Evolutionary conservation across 768 basidiomycete species (phyloP).

Genomic region (Lanmaoa pseudosensibilis): DNA sequence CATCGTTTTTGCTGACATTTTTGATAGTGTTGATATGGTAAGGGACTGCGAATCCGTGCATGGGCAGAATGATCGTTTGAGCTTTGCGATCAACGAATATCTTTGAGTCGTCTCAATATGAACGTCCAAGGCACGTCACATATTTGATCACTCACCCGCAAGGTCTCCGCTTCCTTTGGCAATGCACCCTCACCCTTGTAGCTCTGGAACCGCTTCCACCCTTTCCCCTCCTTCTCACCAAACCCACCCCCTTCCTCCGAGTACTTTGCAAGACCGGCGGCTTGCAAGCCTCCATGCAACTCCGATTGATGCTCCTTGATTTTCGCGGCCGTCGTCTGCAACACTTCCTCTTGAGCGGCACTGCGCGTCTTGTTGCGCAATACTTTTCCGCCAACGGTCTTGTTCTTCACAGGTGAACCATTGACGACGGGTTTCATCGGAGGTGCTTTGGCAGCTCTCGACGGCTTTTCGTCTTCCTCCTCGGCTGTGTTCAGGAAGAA

Average conservation of each 20-base stretch:
- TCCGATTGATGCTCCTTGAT: conserved; percentile 87
- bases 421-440: conserved; percentile 55
- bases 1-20: conserved; percentile 96
- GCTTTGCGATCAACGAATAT: conserved; percentile 90
- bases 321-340: conserved; percentile 73
- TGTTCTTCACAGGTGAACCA: conserved; percentile 67
- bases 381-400: conserved; percentile 80
- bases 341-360: conserved; percentile 80
- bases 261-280: conserved; percentile 78
- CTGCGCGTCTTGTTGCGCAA: conserved; percentile 89
- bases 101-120: conserved; percentile 40
- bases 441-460: conserved; percentile 55
- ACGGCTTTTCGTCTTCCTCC: conserved; percentile 52
- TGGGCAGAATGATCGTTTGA: conserved; percentile 86
- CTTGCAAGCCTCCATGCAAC: conserved; percentile 73
- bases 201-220: conserved; percentile 94
- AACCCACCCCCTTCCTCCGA: conserved; percentile 77
- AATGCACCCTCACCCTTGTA: conserved; percentile 93
- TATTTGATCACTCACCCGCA: conserved; percentile 57
- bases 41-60: conserved; percentile 93
- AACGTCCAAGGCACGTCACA: conserved; percentile 3
- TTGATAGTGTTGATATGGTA: conserved; percentile 99
- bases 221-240: conserved; percentile 84
- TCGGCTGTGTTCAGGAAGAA: conserved; percentile 75
- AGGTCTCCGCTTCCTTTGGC: conserved; percentile 76